phyloP scores from a whole-genome alignment of 1,284 basidiomycete genomes.

The Sanghuangporus sanghuang region DNA sequence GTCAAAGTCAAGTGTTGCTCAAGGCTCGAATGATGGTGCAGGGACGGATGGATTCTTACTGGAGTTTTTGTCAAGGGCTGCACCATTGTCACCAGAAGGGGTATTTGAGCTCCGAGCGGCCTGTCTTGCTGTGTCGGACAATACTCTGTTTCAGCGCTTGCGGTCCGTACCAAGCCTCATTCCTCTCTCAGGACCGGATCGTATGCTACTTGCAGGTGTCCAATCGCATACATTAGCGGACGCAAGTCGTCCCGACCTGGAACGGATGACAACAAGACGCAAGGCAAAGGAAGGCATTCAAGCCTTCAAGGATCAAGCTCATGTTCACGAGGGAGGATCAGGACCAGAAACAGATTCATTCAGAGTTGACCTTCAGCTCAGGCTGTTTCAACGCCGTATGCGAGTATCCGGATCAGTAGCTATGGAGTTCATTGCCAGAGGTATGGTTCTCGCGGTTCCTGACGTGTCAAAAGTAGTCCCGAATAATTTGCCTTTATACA shows the following conservation, averaged over 20 bases:
- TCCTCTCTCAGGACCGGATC: conserved; percentile 47
- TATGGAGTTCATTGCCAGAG: conserved; percentile 64
- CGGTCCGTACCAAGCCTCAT: conserved; percentile 44
- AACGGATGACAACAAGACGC: neutral
- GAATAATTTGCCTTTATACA: conserved; percentile 7
- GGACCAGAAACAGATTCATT: conserved; percentile 45
- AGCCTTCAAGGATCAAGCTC: conserved; percentile 3
- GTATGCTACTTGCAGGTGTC: conserved; percentile 41
- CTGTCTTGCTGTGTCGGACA: conserved; percentile 58
- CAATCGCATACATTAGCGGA: neutral
- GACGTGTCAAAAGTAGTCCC: neutral
- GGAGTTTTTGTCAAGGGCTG: conserved; percentile 46
- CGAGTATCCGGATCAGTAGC: conserved; percentile 47
- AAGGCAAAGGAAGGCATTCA: neutral
- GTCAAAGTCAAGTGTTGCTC: conserved; percentile 38
- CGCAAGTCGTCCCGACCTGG: neutral
- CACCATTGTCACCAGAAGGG: conserved; percentile 44
- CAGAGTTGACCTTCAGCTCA: conserved; percentile 45
- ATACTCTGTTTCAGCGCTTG: conserved; percentile 56
- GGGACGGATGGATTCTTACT: conserved; percentile 41
- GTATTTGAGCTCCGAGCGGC: conserved; percentile 57
- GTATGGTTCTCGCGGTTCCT: conserved; percentile 31
- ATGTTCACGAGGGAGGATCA: conserved; percentile 37
- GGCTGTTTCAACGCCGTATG: conserved; percentile 67
- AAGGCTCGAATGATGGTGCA: conserved; percentile 19